Conservation (phyloP, 208 protist genomes). For the Trypanosoma avium region DNA sequence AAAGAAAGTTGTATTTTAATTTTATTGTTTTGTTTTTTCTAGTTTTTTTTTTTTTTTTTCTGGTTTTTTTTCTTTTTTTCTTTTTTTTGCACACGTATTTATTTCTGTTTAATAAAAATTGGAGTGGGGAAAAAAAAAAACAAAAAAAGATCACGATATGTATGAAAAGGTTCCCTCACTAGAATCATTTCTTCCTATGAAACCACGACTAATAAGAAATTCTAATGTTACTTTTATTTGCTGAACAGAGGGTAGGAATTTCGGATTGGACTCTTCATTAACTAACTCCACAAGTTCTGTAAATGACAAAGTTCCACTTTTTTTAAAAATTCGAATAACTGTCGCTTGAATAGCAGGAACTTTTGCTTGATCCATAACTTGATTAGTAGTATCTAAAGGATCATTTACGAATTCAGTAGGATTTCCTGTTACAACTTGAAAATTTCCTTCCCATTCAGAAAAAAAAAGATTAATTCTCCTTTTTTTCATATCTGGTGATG, state of each 20-base stretch:
- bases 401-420: constrained; percentile 5
- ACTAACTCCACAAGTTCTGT: constrained; percentile 22
- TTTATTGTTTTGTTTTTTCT: background rate
- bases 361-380: constrained; percentile 18
- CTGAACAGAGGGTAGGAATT: constrained; percentile 15
- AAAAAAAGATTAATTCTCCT: constrained; percentile 19
- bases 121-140: constrained; percentile 18
- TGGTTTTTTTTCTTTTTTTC: constrained; percentile 12
- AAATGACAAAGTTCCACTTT: constrained; percentile 18
- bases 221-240: constrained; percentile 63
- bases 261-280: constrained; percentile 8
- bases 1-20: constrained; percentile 2
- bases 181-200: constrained; percentile 39
- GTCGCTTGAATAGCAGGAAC: constrained; percentile 21
- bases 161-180: constrained; percentile 37
- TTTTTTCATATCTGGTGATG: constrained; percentile 7
- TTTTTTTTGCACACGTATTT: background rate
- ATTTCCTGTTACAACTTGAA: constrained; percentile 4
- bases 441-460: constrained; percentile 4
- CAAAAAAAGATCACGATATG: constrained; percentile 17
- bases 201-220: constrained; percentile 56
- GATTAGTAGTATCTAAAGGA: constrained; percentile 23
- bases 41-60: background rate
- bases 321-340: constrained; percentile 28
- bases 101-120: constrained; percentile 16